A percentile compares a stretch with the other conserved stretches of the same genome.
Evolutionary conservation across 2,329 filamentous ascomycete genomes (phyloP).

Genomic region (Sporothrix globosa): DNA sequence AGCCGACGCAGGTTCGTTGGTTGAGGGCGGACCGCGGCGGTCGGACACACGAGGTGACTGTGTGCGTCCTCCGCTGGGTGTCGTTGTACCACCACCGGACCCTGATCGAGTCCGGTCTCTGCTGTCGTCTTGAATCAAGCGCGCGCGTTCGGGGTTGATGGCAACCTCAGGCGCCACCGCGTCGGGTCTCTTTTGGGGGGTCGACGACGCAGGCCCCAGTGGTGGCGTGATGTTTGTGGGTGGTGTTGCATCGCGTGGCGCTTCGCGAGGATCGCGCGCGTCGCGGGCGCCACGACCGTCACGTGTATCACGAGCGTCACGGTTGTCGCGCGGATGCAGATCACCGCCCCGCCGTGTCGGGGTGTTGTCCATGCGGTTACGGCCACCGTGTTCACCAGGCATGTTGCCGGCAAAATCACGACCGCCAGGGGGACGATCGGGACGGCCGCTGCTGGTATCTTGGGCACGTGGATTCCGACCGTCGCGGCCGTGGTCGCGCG

Average conservation of each 20-base stretch:
- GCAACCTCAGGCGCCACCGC: constrained; percentile 49
- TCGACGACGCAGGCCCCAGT: constrained; percentile 15
- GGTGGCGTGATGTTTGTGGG: constrained; percentile 10
- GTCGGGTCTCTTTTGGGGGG: constrained; percentile 13
- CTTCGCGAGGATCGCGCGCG: not conserved
- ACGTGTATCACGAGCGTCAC: constrained; percentile 48
- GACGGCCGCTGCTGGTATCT: constrained; percentile 8
- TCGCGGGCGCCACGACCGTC: constrained; percentile 34
- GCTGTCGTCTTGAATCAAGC: constrained; percentile 53
- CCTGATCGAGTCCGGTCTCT: constrained; percentile 47
- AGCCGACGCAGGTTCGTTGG: constrained; percentile 37
- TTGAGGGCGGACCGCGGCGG: constrained; percentile 40
- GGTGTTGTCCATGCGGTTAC: constrained; percentile 26
- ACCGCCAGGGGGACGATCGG: constrained; percentile 12
- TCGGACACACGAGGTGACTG: constrained; percentile 57
- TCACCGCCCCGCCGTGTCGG: constrained; percentile 35
- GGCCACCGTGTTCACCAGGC: constrained; percentile 7
- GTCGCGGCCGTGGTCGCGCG: constrained; percentile 21
- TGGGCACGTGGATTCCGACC: not conserved
- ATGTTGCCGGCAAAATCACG: constrained; percentile 19
- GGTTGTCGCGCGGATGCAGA: constrained; percentile 42
- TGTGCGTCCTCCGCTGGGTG: constrained; percentile 38
- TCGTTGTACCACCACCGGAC: constrained; percentile 36
- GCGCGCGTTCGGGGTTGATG: constrained; percentile 61
- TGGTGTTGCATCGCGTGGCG: not conserved